These are phyloP conservation scores for Pseudogymnoascus pannorum DNA, from an alignment of 2,329 filamentous ascomycete species.

Conservation along the genomic window DNA sequence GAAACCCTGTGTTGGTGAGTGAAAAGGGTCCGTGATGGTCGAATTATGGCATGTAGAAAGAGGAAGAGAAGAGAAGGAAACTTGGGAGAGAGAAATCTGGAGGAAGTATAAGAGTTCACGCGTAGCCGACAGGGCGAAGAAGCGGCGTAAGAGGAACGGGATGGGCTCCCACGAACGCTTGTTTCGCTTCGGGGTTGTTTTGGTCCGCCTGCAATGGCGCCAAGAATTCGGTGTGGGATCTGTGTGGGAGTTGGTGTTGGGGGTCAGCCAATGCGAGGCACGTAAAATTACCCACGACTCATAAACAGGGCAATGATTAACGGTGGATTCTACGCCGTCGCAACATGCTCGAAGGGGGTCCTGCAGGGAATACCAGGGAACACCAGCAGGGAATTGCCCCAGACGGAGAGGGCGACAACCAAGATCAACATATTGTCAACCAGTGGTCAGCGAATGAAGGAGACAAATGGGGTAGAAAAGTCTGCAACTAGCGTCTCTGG, in stretches of 20 bases:
- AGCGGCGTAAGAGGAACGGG: neutral
- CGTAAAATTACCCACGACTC: neutral
- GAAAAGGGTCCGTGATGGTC: neutral
- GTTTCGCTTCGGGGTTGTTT: constrained; percentile 1
- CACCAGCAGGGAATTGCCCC: constrained; percentile 5
- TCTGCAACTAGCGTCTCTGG: neutral
- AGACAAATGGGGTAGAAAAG: neutral
- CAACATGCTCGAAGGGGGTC: neutral
- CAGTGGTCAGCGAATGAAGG: neutral
- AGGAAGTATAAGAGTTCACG: neutral
- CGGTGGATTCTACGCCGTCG: neutral
- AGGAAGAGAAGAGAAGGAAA: neutral
- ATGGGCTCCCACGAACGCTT: neutral
- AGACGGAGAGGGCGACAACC: neutral
- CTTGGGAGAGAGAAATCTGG: neutral
- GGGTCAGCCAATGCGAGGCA: constrained; percentile 1
- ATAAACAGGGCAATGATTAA: constrained; percentile 6
- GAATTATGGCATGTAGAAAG: neutral
- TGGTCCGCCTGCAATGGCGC: neutral
- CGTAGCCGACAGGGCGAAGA: neutral
- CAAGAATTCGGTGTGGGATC: neutral
- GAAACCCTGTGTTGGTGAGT: neutral
- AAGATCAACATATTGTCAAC: neutral
- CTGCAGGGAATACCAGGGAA: neutral
- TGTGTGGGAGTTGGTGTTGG: neutral